A percentile compares a stretch with the other conserved stretches of the same genome.
Evolutionary conservation across 1,284 basidiomycete species (phyloP).

Genomic region (Ustilago esculenta): DNA sequence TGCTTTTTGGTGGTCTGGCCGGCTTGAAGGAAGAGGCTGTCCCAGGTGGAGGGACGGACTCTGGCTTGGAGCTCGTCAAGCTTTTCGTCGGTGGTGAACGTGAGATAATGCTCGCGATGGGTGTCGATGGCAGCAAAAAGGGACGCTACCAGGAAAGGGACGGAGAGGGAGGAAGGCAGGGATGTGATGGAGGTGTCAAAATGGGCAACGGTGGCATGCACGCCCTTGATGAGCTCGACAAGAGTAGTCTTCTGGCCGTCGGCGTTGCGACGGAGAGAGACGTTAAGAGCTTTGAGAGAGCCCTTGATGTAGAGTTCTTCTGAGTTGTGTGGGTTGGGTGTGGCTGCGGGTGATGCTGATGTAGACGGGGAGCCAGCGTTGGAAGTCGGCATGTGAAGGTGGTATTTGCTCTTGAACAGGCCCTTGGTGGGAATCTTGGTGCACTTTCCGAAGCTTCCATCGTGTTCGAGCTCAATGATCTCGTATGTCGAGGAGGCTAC

Average conservation of each 20-base stretch:
- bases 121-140: constrained; percentile 41
- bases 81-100: constrained; percentile 78
- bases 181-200: constrained; percentile 26
- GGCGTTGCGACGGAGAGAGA: constrained; percentile 21
- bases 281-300: constrained; percentile 35
- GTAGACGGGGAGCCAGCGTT: not conserved
- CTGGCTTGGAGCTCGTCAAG: constrained; percentile 72
- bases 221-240: constrained; percentile 40
- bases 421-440: constrained; percentile 46
- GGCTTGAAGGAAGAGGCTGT: constrained; percentile 40
- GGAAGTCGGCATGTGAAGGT: constrained; percentile 16
- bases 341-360: constrained; percentile 1
- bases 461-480: constrained; percentile 29
- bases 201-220: constrained; percentile 33
- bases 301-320: constrained; percentile 42
- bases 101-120: constrained; percentile 61
- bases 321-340: constrained; percentile 8
- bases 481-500: constrained; percentile 46
- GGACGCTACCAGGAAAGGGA: constrained; percentile 35
- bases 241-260: constrained; percentile 34
- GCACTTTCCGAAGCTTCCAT: constrained; percentile 27
- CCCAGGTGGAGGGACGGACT: constrained; percentile 52
- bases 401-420: constrained; percentile 47
- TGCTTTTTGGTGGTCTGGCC: constrained; percentile 48
- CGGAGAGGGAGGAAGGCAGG: constrained; percentile 10